Percentiles rank a stretch among this genome's conserved stretches.
Conservation (phyloP, 2,329 filamentous ascomycete species). For the Plectosphaerella sp. region DNA sequence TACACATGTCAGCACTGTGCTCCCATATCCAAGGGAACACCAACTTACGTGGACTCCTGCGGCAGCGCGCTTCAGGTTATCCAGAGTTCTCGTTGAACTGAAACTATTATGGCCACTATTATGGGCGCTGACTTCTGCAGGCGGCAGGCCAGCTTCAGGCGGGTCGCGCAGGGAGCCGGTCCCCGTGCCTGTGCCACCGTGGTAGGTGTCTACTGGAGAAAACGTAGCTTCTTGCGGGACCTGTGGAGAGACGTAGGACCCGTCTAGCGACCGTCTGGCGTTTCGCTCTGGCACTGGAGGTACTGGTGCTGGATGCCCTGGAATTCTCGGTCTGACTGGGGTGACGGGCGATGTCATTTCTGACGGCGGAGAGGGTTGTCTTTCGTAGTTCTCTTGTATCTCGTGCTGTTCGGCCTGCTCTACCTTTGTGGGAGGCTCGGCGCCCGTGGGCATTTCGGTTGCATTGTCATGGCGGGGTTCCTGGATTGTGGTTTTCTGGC, state of each 20-base stretch:
- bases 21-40: not conserved
- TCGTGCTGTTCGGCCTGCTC: not conserved
- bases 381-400: not conserved
- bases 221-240: not conserved
- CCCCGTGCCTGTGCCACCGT: too few relatives aligned
- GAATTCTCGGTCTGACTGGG: not conserved
- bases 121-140: not conserved
- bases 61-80: conserved; percentile 7
- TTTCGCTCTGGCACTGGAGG: not conserved
- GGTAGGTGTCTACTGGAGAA: not conserved
- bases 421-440: not conserved
- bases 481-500: conserved; percentile 1
- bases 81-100: conserved; percentile 1
- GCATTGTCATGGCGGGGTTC: conserved; percentile 3
- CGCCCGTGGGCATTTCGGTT: conserved; percentile 1
- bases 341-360: not conserved
- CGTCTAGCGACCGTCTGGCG: conserved; percentile 1
- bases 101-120: not conserved
- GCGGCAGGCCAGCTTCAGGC: not conserved
- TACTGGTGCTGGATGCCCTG: not conserved
- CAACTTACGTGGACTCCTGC: conserved; percentile 10
- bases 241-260: not conserved
- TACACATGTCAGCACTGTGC: not conserved
- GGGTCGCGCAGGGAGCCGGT: not conserved
- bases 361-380: not conserved